Evolutionary conservation across 2,329 filamentous ascomycete species (phyloP), one percentile per base, ranked within the genome.

Genomic region (Simplicillium sp.): DNA sequence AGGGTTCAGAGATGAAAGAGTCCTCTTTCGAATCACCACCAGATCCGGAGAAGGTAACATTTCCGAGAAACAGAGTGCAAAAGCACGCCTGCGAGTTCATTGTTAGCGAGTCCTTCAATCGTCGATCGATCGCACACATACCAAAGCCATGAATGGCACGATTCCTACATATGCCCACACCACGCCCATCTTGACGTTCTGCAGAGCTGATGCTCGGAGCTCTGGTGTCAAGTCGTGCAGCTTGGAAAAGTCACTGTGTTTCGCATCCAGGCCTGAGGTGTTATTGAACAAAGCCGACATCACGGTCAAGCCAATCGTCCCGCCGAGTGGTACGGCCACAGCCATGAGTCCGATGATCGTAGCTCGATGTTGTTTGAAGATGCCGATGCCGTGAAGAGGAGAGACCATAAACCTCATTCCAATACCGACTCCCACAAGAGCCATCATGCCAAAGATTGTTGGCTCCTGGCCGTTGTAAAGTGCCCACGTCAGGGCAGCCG

Each of bases 261-360:
- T 44, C 1, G 48, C 49, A 18, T 50, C 46, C 11, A 61, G 44
- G 2, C 55, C 59, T 6, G 57, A 57, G 4, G 55, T 60, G 46
- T 84, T 84, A 52, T 82, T 82, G 56, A 84, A 84, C 2, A 84
- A 78, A 8, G 73, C 70, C 12, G 77, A 71, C 80, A 84, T 84
- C 50, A 84, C 68, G 1, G 80, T 81, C 36, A 84, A 64, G 0
- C 73, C 73, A 3, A 84, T 57, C 0, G 79, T 82, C 11, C 81
- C 80, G 3, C 82, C 80, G 17, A 85, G 72, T 0, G 77, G 75
- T 13, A 74, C 44, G 3, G 77, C 68, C 40, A 84, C 75, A 0
- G 70, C 65, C 55, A 81, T 68, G 9, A 84, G 54, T 1, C 72
- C 76, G 42, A 80, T 70, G 3, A 82, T 73, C 0, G 71, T 64